Base-by-base conservation (phyloP, 2,329 filamentous ascomycete genomes). In the Hymenoscyphus albidus region DNA sequence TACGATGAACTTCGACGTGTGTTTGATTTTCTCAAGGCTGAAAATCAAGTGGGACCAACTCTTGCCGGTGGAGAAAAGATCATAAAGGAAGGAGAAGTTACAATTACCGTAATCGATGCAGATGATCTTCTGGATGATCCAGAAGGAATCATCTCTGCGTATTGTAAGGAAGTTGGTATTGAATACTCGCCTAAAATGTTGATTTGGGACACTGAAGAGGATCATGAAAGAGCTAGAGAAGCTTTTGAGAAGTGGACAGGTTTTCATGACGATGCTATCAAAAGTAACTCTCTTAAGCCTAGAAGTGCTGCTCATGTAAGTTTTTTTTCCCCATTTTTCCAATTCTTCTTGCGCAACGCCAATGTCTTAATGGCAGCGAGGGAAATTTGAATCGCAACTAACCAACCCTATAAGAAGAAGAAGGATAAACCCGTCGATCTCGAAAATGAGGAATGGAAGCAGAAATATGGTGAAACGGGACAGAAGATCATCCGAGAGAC, bases 211-310 rank as follows among this genome's bases (percentile, higher is more conserved):
- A 87, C 88, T 35, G 87, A 89, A 61, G 88, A 90, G 69, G 88
- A 89, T 71, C 87, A 92, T 70, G 71, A 79, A 61, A 80, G 85
- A 67, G 94, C 93, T 2, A 82, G 84, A 70, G 83, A 86, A 68
- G 88, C 88, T 18, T 98, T 98, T 79, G 92, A 93, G 79, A 98
- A 99, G 81, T 98, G 95, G 95, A 90, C 88, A 70, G 95, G 95
- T 12, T 98, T 96, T 80, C 95, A 98, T 77, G 91, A 98, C 71
- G 95, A 98, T 80, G 95, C 93, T 14, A 91, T 98, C 71, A 82
- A 90, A 70, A 96, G 91, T 74, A 89, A 83, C 44, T 88, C 87
- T 67, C 80, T 99, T 73, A 89, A 88, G 75, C 86, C 91, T 1
- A 83, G 91, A 74, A 81, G 82, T 57, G 83, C 88, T 69, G 84